These are phyloP conservation scores for Collybia mongolica DNA, from an alignment of 768 basidiomycete species.

Conservation along the genomic window DNA sequence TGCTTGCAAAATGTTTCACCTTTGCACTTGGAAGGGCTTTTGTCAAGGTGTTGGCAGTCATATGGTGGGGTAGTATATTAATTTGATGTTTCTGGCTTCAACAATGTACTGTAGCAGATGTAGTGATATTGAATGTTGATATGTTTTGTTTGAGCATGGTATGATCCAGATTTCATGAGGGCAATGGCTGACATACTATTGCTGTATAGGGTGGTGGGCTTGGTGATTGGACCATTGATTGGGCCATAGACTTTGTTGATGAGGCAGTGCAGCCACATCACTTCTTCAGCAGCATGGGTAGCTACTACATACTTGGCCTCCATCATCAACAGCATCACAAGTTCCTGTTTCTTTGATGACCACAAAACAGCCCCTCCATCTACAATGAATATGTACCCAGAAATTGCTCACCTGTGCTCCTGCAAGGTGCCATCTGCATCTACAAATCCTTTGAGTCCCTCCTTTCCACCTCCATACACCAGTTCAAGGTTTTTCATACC, in stretches of 20 bases:
- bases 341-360: constrained; percentile 9
- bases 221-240: constrained; percentile 17
- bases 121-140: constrained; percentile 14
- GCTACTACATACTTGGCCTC: constrained; percentile 28
- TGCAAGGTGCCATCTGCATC: not conserved
- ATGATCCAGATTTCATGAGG: constrained; percentile 16
- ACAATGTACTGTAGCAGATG: too few species aligned
- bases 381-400: constrained; percentile 22
- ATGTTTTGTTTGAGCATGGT: too few species aligned
- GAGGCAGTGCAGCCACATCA: constrained; percentile 26
- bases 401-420: too few species aligned
- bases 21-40: too few species aligned
- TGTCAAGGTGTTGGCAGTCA: too few species aligned
- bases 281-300: constrained; percentile 25
- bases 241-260: constrained; percentile 21
- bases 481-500: not conserved
- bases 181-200: constrained; percentile 6
- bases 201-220: too few species aligned
- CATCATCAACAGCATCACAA: constrained; percentile 13
- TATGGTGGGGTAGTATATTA: too few species aligned
- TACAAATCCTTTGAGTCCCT: not conserved
- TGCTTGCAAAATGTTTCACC: too few species aligned
- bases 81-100: too few species aligned
- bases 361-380: constrained; percentile 25
- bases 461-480: too few species aligned